Evolutionary conservation across 2,329 filamentous ascomycete species (phyloP).

Genomic region (Metarhizium guizhouense): DNA sequence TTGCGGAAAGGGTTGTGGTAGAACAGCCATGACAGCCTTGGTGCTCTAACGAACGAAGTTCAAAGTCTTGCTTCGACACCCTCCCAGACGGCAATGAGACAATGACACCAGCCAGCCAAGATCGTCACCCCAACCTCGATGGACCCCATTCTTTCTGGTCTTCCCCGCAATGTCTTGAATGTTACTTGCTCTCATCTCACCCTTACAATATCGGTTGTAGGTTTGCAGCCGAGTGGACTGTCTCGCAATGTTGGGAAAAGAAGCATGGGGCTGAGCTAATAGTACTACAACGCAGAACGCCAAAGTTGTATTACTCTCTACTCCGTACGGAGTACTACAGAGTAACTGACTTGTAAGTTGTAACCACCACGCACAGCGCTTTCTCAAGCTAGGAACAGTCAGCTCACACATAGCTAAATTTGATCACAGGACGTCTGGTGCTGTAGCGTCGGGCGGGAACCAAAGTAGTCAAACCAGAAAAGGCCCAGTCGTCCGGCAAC

Average conservation of each 20-base stretch:
- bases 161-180: not conserved
- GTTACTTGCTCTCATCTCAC: not conserved
- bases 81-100: not conserved
- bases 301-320: no score
- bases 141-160: not conserved
- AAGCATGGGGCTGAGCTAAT: no score
- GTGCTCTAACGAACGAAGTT: no score
- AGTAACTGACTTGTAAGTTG: not conserved
- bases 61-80: no score
- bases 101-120: not conserved
- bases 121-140: not conserved
- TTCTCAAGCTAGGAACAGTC: not conserved
- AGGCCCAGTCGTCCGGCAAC: not conserved
- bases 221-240: not conserved
- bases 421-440: not conserved
- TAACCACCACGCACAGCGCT: not conserved
- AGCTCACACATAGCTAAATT: not conserved
- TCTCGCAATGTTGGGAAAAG: not conserved
- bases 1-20: not conserved
- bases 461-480: not conserved
- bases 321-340: no score
- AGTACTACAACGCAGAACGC: no score
- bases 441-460: not conserved
- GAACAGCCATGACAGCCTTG: not conserved
- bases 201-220: not conserved